Percentiles rank a stretch among this genome's conserved stretches.
Conservation (phyloP, 2,329 filamentous ascomycete species). For the Aspergillus tubingensis region DNA sequence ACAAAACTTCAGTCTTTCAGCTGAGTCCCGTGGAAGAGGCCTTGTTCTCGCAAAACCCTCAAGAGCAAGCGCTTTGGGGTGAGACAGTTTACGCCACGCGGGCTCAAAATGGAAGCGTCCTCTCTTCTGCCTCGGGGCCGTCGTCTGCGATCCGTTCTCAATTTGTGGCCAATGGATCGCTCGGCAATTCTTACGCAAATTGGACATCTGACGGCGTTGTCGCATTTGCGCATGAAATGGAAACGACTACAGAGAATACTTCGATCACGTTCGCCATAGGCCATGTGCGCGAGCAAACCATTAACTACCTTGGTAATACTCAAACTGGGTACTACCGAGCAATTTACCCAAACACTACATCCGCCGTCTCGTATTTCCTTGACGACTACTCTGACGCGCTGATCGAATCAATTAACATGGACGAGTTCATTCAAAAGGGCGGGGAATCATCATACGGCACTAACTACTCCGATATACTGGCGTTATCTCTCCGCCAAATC, state of each 20-base stretch:
- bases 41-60: slow-evolving; percentile 32
- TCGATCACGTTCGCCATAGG: slow-evolving; percentile 45
- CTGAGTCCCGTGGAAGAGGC: slow-evolving; percentile 29
- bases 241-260: slow-evolving; percentile 22
- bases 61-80: slow-evolving; percentile 42
- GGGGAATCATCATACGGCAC: slow-evolving; percentile 26
- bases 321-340: slow-evolving; percentile 40
- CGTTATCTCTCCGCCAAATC: slow-evolving; percentile 42
- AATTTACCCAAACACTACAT: slow-evolving; percentile 28
- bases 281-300: slow-evolving; percentile 37
- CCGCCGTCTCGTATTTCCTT: slow-evolving; percentile 38
- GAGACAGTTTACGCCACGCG: slow-evolving; percentile 41
- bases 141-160: slow-evolving; percentile 26
- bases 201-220: slow-evolving; percentile 33
- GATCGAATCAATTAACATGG: slow-evolving; percentile 32
- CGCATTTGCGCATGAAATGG: slow-evolving; percentile 41
- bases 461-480: slow-evolving; percentile 42
- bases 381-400: slow-evolving; percentile 39
- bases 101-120: slow-evolving; percentile 16
- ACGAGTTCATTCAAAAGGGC: slow-evolving; percentile 25
- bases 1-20: slow-evolving; percentile 32
- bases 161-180: slow-evolving; percentile 34
- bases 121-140: slow-evolving; percentile 32
- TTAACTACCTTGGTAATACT: slow-evolving; percentile 39
- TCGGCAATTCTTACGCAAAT: slow-evolving; percentile 23